These are phyloP conservation scores for Botryosphaeria dothidea DNA, from an alignment of 2,329 filamentous ascomycete genomes.

Conservation along the genomic window DNA sequence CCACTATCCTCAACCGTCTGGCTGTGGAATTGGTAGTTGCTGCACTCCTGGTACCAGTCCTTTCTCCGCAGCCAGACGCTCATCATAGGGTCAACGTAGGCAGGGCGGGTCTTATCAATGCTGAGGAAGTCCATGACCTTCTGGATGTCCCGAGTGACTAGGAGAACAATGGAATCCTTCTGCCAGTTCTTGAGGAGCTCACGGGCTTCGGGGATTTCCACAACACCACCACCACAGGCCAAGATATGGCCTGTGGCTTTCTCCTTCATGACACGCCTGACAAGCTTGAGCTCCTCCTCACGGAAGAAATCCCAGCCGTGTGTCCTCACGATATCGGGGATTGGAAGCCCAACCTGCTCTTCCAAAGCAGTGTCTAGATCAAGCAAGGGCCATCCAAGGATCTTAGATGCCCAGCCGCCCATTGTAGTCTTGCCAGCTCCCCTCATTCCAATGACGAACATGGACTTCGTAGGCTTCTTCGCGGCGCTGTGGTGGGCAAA, in stretches of 20 bases:
- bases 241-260: conserved; percentile 78
- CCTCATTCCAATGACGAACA: conserved; percentile 96
- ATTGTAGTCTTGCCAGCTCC: conserved; percentile 96
- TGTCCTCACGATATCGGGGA: conserved; percentile 80
- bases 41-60: conserved; percentile 88
- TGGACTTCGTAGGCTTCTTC: conserved; percentile 57
- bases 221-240: conserved; percentile 90
- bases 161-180: conserved; percentile 75
- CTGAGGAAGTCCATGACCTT: conserved; percentile 87
- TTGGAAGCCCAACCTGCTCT: conserved; percentile 68
- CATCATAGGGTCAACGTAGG: conserved; percentile 90
- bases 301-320: conserved; percentile 89
- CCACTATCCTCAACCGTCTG: conserved; percentile 59
- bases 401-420: conserved; percentile 78
- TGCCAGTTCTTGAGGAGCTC: conserved; percentile 73
- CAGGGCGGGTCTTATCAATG: conserved; percentile 85
- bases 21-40: conserved; percentile 91
- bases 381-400: conserved; percentile 74
- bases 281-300: conserved; percentile 71
- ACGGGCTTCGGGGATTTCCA: conserved; percentile 80
- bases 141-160: conserved; percentile 84
- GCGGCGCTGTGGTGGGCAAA: conserved; percentile 39
- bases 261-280: conserved; percentile 73
- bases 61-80: conserved; percentile 86
- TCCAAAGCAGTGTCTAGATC: conserved; percentile 91